Evolutionary conservation across 2,329 filamentous ascomycete species (phyloP).

Genomic region (Phialocephala subalpina): DNA sequence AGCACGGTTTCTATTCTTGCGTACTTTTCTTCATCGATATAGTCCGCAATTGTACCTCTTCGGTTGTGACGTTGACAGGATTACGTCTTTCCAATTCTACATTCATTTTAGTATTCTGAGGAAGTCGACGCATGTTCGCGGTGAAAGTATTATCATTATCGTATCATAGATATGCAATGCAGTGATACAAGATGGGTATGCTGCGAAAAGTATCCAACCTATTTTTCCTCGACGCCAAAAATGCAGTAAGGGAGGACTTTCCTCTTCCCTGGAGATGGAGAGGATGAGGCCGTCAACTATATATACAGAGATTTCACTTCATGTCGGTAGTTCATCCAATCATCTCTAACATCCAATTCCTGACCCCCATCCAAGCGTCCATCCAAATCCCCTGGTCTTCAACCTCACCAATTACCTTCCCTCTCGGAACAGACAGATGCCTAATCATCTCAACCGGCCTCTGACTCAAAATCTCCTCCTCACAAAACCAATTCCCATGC

Average conservation of each 20-base stretch:
- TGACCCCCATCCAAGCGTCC: constrained; percentile 29
- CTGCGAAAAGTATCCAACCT: constrained; percentile 5
- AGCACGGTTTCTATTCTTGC: too few species aligned
- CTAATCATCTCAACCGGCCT: constrained; percentile 36
- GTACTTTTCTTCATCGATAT: too few species aligned
- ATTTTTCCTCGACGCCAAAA: not conserved
- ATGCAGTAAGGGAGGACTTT: not conserved
- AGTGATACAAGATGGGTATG: constrained; percentile 16
- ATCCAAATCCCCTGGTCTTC: constrained; percentile 21
- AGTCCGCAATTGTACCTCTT: too few species aligned
- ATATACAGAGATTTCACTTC: not conserved
- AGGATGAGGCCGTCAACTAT: not conserved
- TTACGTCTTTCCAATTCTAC: too few species aligned
- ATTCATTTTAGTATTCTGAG: too few species aligned
- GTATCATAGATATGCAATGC: not conserved
- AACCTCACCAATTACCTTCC: not conserved
- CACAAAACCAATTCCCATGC: constrained; percentile 68
- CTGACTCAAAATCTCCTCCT: constrained; percentile 59
- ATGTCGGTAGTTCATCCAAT: constrained; percentile 25
- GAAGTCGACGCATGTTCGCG: too few species aligned
- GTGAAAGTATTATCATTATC: constrained; percentile 1
- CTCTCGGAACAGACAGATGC: constrained; percentile 23
- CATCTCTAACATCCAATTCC: constrained; percentile 30
- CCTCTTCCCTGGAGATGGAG: too few species aligned
- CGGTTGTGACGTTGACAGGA: too few species aligned